Evolutionary conservation across 441 rosid genomes (phyloP), one percentile per base, ranked within the genome.

Genomic region (Euphorbia schlechtendalii): DNA sequence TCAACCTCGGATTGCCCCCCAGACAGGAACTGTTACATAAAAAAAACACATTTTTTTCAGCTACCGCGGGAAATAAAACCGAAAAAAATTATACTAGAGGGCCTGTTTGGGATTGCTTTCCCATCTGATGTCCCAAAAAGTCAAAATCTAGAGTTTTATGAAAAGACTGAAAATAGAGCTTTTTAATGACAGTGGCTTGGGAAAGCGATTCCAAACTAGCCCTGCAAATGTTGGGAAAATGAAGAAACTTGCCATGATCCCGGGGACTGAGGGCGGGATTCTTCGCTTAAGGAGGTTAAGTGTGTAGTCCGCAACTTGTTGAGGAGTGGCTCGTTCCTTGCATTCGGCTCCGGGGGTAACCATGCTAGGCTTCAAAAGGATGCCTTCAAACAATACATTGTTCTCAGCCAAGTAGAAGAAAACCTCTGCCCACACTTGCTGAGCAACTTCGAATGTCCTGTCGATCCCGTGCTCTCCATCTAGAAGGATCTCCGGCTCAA

Each of bases 1-100:
- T 92, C 98, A 32, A 88, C 84, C 80, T 92, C 97, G 22, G 96
- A 88, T 72, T 93, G 98, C 53, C 98, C 96, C 32, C 97, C 97
- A 28, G 99, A 90, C 80, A 93, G 73, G 76, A 93, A 93, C 96
- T 90, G 88, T 74, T 52, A 72, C 63, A 58, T 27, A 48, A 1
- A 20, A 53, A 15, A 40, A 3, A 40, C 45, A 40, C 40, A 4
- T 36, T 36, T 32, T 32, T 32, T 32, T 32, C 6, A 32, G 34
- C 34, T 6, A 32, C 34, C 34, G 6, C n/a, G n/a, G n/a, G n/a
- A n/a, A n/a, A n/a, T n/a, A n/a, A n/a, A n/a, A n/a, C n/a, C n/a
- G n/a, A n/a, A n/a, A n/a, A n/a, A n/a, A n/a, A n/a, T n/a, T n/a
- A n/a, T n/a, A n/a, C n/a, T n/a, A n/a, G n/a, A n/a, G n/a, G n/a